These are phyloP conservation scores for Cornus florida DNA, from an alignment of 148 eudicot species.

Conservation along the genomic window DNA sequence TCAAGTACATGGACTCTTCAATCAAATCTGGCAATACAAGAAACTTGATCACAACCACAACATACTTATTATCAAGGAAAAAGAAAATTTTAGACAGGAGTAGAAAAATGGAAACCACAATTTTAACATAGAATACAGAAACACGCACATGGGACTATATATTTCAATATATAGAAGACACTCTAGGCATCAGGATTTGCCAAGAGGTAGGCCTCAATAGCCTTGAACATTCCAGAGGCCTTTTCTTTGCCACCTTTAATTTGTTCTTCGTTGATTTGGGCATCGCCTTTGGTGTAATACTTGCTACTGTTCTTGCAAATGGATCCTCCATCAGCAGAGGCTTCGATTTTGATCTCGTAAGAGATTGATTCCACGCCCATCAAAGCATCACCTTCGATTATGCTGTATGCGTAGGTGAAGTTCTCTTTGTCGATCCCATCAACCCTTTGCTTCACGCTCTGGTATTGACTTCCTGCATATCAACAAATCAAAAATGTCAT, in stretches of 20 bases:
- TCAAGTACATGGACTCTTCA: neutral
- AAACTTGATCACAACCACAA: neutral
- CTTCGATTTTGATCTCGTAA: neutral
- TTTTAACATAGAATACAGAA: neutral
- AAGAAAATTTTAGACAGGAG: no score
- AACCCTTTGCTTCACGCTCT: neutral
- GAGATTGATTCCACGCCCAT: neutral
- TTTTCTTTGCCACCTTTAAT: neutral
- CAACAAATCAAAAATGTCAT: neutral
- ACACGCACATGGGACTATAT: neutral
- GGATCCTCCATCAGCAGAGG: constrained; percentile 5
- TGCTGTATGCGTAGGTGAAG: neutral
- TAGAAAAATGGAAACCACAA: neutral
- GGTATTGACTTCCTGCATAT: constrained; percentile 1
- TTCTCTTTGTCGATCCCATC: constrained; percentile 1
- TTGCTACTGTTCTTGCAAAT: constrained; percentile 1
- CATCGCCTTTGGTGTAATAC: constrained; percentile 9
- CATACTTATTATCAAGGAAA: neutral
- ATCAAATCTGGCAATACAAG: neutral
- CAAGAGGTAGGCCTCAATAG: constrained; percentile 11
- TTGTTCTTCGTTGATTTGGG: neutral
- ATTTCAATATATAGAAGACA: neutral
- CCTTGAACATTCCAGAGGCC: neutral
- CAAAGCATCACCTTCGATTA: neutral
- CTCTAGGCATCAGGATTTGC: neutral